Conservation (phyloP, 768 basidiomycete species). For the Mycena indigotica region DNA sequence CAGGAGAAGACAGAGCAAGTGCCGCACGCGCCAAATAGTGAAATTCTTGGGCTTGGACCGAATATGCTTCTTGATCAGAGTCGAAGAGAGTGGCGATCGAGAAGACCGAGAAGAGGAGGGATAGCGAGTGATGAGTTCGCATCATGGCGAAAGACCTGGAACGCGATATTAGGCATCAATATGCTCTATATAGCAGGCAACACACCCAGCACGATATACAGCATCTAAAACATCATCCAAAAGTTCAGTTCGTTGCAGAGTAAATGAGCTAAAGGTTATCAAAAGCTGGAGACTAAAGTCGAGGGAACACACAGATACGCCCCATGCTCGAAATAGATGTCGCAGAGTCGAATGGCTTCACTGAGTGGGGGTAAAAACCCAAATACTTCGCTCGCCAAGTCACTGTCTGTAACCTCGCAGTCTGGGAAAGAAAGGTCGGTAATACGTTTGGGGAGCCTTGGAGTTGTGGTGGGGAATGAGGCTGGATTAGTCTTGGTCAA, state of each 20-base stretch:
- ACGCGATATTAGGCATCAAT: background rate
- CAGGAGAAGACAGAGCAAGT: constrained; percentile 49
- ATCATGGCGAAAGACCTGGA: constrained; percentile 41
- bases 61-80: constrained; percentile 46
- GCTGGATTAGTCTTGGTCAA: constrained; percentile 1
- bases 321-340: constrained; percentile 66
- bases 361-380: constrained; percentile 54
- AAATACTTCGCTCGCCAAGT: constrained; percentile 47
- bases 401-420: constrained; percentile 33
- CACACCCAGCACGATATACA: constrained; percentile 59
- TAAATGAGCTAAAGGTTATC: constrained; percentile 48
- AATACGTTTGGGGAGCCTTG: constrained; percentile 44
- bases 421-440: constrained; percentile 40
- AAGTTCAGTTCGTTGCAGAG: constrained; percentile 55
- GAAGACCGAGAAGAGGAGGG: constrained; percentile 67
- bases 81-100: constrained; percentile 69
- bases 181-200: background rate
- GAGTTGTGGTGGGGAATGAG: constrained; percentile 18
- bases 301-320: constrained; percentile 52
- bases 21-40: constrained; percentile 59
- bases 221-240: constrained; percentile 55
- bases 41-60: constrained; percentile 61
- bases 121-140: constrained; percentile 52
- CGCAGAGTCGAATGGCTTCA: constrained; percentile 62
- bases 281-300: background rate